phyloP scores from a whole-genome alignment of 805 yeast species.

The Zygoascus bituminiphila region DNA sequence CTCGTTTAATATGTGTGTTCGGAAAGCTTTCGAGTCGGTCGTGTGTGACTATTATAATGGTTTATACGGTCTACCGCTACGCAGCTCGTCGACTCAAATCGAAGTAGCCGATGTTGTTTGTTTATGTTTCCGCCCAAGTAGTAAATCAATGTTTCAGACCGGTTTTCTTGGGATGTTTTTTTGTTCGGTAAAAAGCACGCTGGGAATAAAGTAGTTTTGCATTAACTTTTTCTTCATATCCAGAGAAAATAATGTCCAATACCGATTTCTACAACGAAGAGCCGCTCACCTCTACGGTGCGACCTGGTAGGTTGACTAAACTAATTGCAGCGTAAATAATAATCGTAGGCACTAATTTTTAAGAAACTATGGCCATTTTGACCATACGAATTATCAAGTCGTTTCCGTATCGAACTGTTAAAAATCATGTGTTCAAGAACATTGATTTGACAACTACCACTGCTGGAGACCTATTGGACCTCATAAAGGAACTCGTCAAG shows the following conservation, averaged over 20 bases:
- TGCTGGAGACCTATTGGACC: conserved; percentile 52
- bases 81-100: too few species aligned
- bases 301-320: conserved; percentile 37
- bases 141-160: background rate
- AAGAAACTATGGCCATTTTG: conserved; percentile 43
- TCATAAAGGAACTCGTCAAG: conserved; percentile 36
- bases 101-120: background rate
- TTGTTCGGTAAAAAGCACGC: background rate
- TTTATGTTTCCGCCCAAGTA: background rate
- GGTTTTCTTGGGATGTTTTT: background rate
- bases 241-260: background rate
- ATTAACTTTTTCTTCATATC: too few species aligned
- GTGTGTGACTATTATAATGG: too few species aligned
- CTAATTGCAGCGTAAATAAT: conserved; percentile 17
- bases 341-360: background rate
- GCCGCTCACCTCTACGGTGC: conserved; percentile 70
- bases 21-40: too few species aligned
- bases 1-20: too few species aligned
- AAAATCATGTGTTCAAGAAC: conserved; percentile 38
- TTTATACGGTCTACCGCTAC: too few species aligned
- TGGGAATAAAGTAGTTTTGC: background rate
- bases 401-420: conserved; percentile 44
- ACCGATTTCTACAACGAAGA: conserved; percentile 35
- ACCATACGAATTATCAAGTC: conserved; percentile 86
- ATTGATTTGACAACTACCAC: conserved; percentile 67